These are phyloP conservation scores for Lactarius sanguifluus DNA, from an alignment of 768 basidiomycete genomes.

Conservation along the genomic window DNA sequence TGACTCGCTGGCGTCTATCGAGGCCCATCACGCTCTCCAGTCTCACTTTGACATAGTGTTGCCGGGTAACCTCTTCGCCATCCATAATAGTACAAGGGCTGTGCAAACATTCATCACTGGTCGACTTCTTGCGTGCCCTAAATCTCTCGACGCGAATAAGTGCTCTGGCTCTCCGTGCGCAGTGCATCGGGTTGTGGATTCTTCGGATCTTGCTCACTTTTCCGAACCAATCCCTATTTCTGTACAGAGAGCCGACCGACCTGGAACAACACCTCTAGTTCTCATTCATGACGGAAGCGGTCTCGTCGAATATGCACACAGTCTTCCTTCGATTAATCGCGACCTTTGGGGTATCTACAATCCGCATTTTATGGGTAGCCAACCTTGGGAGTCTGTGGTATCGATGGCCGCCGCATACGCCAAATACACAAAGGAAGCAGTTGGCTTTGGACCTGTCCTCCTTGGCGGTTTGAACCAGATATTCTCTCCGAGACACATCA, in stretches of 20 bases:
- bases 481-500: background rate
- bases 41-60: constrained; percentile 44
- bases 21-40: constrained; percentile 51
- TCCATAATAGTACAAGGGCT: constrained; percentile 42
- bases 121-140: constrained; percentile 7
- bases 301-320: constrained; percentile 50
- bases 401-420: constrained; percentile 58
- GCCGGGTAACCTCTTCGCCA: constrained; percentile 45
- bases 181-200: too few relatives aligned
- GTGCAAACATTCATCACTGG: constrained; percentile 37
- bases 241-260: constrained; percentile 39
- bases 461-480: constrained; percentile 53
- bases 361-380: constrained; percentile 46
- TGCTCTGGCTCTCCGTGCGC: background rate
- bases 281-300: constrained; percentile 78
- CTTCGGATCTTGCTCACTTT: background rate
- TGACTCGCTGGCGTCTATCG: constrained; percentile 66
- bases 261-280: constrained; percentile 47
- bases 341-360: constrained; percentile 63
- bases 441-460: constrained; percentile 43
- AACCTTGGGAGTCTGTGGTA: constrained; percentile 48
- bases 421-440: constrained; percentile 38
- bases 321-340: constrained; percentile 48
- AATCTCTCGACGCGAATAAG: background rate
- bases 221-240: constrained; percentile 37